Conservation (phyloP, 2,329 filamentous ascomycete species). For the Pseudopyricularia javanii region DNA sequence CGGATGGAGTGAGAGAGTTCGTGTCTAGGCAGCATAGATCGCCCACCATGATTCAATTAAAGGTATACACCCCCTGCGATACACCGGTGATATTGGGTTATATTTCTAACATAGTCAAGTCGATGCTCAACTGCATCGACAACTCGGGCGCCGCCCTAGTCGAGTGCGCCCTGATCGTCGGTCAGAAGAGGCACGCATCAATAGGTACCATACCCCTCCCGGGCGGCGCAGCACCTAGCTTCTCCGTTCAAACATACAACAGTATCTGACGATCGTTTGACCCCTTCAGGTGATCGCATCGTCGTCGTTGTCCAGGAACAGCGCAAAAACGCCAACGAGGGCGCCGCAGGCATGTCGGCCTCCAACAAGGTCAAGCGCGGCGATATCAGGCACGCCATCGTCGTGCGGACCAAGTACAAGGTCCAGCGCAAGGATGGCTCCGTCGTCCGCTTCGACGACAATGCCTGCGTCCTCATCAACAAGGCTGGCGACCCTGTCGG, state of each 20-base stretch:
- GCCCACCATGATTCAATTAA: constrained; percentile 80
- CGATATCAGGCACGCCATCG: constrained; percentile 90
- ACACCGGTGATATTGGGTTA: neutral
- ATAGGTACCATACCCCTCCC: constrained; percentile 52
- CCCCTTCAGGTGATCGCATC: constrained; percentile 70
- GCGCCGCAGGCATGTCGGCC: constrained; percentile 57
- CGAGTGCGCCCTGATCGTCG: constrained; percentile 88
- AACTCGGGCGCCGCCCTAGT: constrained; percentile 96
- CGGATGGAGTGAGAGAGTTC: neutral
- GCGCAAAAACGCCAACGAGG: constrained; percentile 62
- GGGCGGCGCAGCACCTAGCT: neutral
- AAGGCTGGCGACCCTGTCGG: constrained; percentile 95
- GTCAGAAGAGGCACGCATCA: constrained; percentile 76
- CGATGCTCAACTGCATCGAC: constrained; percentile 99
- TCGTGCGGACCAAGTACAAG: constrained; percentile 85
- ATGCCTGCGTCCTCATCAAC: constrained; percentile 94
- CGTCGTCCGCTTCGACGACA: constrained; percentile 90
- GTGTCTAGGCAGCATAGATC: neutral
- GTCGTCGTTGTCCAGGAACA: constrained; percentile 98
- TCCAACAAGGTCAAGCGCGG: constrained; percentile 93
- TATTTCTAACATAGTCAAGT: constrained; percentile 33
- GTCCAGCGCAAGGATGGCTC: constrained; percentile 79
- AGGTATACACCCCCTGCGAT: constrained; percentile 35
- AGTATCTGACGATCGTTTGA: constrained; percentile 3
- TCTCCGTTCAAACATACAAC: neutral